Conservation (phyloP, 805 yeast species). For the Tetrapisispora nanseiensis region DNA sequence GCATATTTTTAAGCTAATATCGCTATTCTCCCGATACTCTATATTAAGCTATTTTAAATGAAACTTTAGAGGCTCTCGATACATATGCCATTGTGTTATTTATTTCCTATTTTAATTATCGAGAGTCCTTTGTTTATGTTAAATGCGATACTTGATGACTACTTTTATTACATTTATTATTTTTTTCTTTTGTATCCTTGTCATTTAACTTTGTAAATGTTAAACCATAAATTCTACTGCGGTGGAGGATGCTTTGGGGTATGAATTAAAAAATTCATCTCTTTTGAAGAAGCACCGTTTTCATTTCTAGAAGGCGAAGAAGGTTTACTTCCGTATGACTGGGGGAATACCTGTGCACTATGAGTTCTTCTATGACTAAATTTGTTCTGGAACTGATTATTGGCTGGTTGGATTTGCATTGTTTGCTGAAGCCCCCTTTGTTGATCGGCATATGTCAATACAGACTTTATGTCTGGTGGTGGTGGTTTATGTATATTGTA, state of each 20-base stretch:
- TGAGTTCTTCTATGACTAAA: conserved; percentile 23
- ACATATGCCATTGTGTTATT: too few relatives aligned
- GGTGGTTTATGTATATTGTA: too few relatives aligned
- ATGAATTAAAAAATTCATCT: conserved; percentile 26
- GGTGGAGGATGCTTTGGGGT: conserved; percentile 30
- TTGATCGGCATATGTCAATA: not conserved
- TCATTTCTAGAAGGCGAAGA: conserved; percentile 1
- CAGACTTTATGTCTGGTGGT: not conserved
- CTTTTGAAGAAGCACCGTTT: conserved; percentile 10
- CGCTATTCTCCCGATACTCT: too few relatives aligned
- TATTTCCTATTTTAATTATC: too few relatives aligned
- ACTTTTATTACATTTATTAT: too few relatives aligned
- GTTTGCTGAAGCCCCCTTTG: not conserved
- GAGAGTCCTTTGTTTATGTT: too few relatives aligned
- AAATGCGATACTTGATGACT: too few relatives aligned
- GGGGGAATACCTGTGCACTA: conserved; percentile 16
- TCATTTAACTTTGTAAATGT: too few relatives aligned
- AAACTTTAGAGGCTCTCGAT: too few relatives aligned
- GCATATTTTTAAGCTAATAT: too few relatives aligned
- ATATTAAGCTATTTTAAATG: too few relatives aligned
- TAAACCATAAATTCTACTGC: conserved; percentile 4
- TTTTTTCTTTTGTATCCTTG: not conserved
- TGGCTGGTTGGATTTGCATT: not conserved
- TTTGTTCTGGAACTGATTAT: not conserved
- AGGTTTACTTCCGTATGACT: conserved; percentile 4